phyloP scores from a whole-genome alignment of 1,139 yeast genomes.

The Spathaspora sp. region DNA sequence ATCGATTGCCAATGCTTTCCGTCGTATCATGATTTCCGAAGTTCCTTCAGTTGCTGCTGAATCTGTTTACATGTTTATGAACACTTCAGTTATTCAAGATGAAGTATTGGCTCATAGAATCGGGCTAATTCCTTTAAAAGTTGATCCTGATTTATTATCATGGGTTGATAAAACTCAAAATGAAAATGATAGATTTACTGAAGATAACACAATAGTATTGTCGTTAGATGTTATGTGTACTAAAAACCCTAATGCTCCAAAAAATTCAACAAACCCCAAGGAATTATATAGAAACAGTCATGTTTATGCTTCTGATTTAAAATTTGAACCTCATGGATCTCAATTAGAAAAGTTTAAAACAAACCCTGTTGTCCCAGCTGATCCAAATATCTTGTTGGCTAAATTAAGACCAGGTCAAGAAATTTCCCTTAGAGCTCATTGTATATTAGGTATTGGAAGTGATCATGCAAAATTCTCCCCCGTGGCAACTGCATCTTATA shows the following conservation, averaged over 20 bases:
- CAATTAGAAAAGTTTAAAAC: slow-evolving; percentile 70
- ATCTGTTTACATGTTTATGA: slow-evolving; percentile 83
- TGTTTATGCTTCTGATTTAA: slow-evolving; percentile 85
- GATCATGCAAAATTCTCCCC: slow-evolving; percentile 99
- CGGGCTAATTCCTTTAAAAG: slow-evolving; percentile 85
- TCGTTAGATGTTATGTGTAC: slow-evolving; percentile 82
- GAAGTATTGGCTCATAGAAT: slow-evolving; percentile 95
- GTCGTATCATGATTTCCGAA: slow-evolving; percentile 95
- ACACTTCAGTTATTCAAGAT: slow-evolving; percentile 95
- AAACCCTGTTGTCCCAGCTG: slow-evolving; percentile 72
- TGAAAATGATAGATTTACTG: slow-evolving; percentile 71
- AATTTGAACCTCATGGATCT: slow-evolving; percentile 88
- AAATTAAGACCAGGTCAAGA: slow-evolving; percentile 97
- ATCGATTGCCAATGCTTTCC: slow-evolving; percentile 91
- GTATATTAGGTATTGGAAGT: slow-evolving; percentile 86
- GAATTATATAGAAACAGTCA: slow-evolving; percentile 79
- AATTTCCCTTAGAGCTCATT: slow-evolving; percentile 85
- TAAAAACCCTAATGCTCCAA: slow-evolving; percentile 80
- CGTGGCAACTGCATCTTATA: slow-evolving; percentile 94
- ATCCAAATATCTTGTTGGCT: slow-evolving; percentile 86
- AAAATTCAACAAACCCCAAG: slow-evolving; percentile 77
- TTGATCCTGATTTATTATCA: slow-evolving; percentile 82
- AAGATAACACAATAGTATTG: slow-evolving; percentile 85
- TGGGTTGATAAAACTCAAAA: slow-evolving; percentile 73
- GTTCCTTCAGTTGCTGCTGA: slow-evolving; percentile 97